Evolutionary conservation across 1,139 yeast genomes (phyloP), one percentile per base, ranked within the genome.

Genomic region (Trichomonascaceae sp.): DNA sequence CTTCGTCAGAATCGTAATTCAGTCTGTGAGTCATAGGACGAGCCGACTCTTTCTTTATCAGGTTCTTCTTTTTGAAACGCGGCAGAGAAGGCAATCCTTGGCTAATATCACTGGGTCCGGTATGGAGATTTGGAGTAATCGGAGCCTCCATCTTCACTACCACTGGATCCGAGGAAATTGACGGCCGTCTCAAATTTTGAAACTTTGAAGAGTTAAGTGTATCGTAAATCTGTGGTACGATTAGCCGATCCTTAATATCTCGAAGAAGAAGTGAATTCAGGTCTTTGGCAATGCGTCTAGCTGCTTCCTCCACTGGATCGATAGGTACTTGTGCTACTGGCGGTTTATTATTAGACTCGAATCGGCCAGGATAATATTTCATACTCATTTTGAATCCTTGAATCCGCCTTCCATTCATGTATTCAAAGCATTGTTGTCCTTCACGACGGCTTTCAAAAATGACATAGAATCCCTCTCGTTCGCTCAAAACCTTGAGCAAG

Each of bases 21-120:
- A 87, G 77, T 1, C 84, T 81, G 70, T 87, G 93, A 53, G 84
- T 85, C 83, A 86, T 78, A 1, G 95, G 95, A 47, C 84, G 64
- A 30, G 68, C 61, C 45, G 60, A 60, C 30, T 59, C 57, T 47
- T 55, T 55, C 53, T 43, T 57, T 2, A 56, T 55, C 52, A 50
- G 53, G 49, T 60, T 55, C 38, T 63, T 70, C 65, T 75, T 80
- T 60, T 75, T 77, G 65, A 82, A 79, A 20, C 78, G 72, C 9
- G 85, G 84, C 45, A 81, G 68, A 27, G 68, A 62, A 1, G 74
- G 67, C 6, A 66, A 19, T 5, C 46, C 18, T 39, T 49, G 38
- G n/a, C 45, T 36, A 52, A 53, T 27, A 55, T 56, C 52, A 19
- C 43, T 22, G 10, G 43, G 50, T 7, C 24, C 32, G 5, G 46